These are phyloP conservation scores for Gremmenia infestans DNA, from an alignment of 2,329 filamentous ascomycete genomes.

Conservation along the genomic window DNA sequence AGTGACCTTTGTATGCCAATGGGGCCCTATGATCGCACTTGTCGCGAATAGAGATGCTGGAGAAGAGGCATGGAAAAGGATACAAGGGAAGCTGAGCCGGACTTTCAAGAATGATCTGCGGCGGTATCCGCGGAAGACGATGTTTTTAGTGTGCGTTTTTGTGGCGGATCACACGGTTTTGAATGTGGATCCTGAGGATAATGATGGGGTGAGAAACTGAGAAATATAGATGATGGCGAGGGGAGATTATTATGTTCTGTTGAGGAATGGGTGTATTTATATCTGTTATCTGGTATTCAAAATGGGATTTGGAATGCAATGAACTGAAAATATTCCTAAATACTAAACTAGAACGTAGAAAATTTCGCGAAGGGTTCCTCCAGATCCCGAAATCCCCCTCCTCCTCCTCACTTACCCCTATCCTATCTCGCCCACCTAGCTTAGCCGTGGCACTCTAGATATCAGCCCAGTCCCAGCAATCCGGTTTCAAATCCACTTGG, in stretches of 20 bases:
- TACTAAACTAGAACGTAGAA: too few relatives aligned
- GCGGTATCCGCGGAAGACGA: not conserved
- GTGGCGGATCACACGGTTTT: not conserved
- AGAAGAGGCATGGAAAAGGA: slow-evolving; percentile 2
- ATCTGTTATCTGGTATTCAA: too few relatives aligned
- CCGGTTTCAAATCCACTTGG: not conserved
- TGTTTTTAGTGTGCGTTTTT: slow-evolving; percentile 4
- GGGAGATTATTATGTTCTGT: not conserved
- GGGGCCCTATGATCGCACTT: not conserved
- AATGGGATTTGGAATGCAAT: too few relatives aligned
- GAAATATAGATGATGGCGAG: not conserved
- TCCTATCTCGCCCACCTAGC: not conserved
- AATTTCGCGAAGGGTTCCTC: too few relatives aligned
- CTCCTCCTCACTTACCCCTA: not conserved
- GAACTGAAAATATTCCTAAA: too few relatives aligned
- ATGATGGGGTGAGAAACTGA: not conserved
- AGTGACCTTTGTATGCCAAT: slow-evolving; percentile 3
- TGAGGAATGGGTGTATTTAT: too few relatives aligned
- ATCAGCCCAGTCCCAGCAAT: not conserved
- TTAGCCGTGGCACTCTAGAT: not conserved
- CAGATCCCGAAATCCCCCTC: not conserved
- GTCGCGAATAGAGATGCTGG: not conserved
- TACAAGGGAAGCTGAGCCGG: not conserved
- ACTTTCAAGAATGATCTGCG: not conserved
- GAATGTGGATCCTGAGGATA: not conserved